phyloP scores from a whole-genome alignment of 2,329 filamentous ascomycete species.

The Aphanoascus verrucosus region DNA sequence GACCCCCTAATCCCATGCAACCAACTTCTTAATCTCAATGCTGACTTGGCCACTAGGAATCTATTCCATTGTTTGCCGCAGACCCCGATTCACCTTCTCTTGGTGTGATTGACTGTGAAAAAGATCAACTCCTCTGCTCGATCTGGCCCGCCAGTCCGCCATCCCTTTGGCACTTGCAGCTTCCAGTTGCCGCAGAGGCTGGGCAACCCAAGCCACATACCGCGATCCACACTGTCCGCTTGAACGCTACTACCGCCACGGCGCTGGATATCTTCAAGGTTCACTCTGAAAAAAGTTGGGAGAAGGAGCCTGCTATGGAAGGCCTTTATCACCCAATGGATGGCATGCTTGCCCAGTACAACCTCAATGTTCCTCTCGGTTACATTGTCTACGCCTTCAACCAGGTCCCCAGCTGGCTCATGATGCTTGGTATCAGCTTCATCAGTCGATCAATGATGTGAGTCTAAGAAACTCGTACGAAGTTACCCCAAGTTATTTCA shows the following conservation, averaged over 20 bases:
- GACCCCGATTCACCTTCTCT: conserved; percentile 47
- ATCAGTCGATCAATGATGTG: conserved; percentile 52
- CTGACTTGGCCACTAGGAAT: conserved; percentile 33
- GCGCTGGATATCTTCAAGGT: conserved; percentile 47
- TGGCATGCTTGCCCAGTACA: conserved; percentile 44
- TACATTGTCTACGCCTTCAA: conserved; percentile 48
- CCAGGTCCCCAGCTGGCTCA: conserved; percentile 51
- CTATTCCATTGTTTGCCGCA: conserved; percentile 43
- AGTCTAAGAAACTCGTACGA: conserved; percentile 22
- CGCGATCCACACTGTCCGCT: conserved; percentile 42
- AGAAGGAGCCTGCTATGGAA: conserved; percentile 44
- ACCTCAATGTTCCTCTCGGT: conserved; percentile 44
- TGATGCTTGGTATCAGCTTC: conserved; percentile 54
- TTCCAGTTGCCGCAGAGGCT: conserved; percentile 41
- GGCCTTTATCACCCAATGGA: conserved; percentile 53
- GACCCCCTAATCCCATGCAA: not conserved
- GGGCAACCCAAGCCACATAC: conserved; percentile 45
- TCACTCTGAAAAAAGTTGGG: conserved; percentile 47
- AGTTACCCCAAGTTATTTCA: not conserved
- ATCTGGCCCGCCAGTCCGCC: conserved; percentile 49
- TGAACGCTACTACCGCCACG: conserved; percentile 50
- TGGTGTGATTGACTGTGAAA: conserved; percentile 50
- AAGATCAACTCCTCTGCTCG: conserved; percentile 49
- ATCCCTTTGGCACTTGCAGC: conserved; percentile 46
- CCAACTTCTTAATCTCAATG: not conserved